A percentile compares a stretch with the other conserved stretches of the same genome.
These are phyloP conservation scores for Eucalyptus brandiana DNA, from an alignment of 345 rosid species.

Conservation along the genomic window DNA sequence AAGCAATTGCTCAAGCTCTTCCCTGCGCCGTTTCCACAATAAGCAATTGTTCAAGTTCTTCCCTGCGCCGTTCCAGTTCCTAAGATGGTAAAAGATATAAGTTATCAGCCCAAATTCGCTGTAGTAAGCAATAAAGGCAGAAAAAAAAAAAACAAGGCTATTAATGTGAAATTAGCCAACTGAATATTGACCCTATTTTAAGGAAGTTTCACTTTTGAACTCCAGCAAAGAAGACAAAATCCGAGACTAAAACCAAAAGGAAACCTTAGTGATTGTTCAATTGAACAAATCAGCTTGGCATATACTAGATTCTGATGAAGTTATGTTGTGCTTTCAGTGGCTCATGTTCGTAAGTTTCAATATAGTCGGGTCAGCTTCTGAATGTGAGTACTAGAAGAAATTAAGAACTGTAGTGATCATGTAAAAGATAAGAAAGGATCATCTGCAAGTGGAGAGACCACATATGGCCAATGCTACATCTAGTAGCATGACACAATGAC, in stretches of 20 bases:
- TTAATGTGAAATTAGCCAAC: background rate
- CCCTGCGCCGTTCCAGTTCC: slow-evolving; percentile 77
- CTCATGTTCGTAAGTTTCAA: background rate
- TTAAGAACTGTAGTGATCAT: background rate
- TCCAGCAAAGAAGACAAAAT: background rate
- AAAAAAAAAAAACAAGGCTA: background rate
- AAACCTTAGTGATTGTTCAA: background rate
- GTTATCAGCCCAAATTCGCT: background rate
- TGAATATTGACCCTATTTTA: background rate
- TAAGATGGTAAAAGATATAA: slow-evolving; percentile 3
- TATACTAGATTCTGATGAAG: background rate
- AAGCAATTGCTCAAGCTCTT: slow-evolving; percentile 82
- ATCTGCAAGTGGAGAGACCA: background rate
- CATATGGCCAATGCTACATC: background rate
- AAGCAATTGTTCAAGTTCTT: slow-evolving; percentile 84
- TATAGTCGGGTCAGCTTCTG: background rate
- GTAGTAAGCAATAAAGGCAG: background rate
- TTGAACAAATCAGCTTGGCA: background rate
- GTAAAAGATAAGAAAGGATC: background rate
- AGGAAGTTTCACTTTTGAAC: background rate
- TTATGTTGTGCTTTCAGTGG: background rate
- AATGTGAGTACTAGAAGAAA: background rate
- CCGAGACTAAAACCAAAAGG: background rate
- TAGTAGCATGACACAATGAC: background rate
- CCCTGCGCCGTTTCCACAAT: slow-evolving; percentile 39